Evolutionary conservation across 129 eudicot genomes (phyloP), one percentile per base, ranked within the genome.

Genomic region (Flaveria ramosissima): DNA sequence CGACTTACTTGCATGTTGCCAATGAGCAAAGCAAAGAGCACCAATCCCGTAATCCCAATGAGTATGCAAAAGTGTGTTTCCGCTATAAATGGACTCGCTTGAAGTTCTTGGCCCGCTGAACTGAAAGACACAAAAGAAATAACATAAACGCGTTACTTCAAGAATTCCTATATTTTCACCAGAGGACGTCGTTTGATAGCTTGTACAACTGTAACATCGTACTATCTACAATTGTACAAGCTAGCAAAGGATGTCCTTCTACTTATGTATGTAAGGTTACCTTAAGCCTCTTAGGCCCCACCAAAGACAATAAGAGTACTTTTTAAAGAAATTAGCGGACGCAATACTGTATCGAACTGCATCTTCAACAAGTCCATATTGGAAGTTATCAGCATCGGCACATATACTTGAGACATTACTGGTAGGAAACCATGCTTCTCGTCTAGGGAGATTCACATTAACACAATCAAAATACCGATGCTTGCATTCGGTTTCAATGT

Each of bases 1-100:
- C 42, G 23, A 77, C 92, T 87, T 83, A 90, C 98, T 80, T 92
- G 98, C 98, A 92, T 89, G 72, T 92, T 92, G 45, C 98, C 98
- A 64, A 90, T 90, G 12, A 90, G 88, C 90, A 90, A 80, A 11
- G 92, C 94, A 21, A 92, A 90, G n/a, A 92, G 86, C 36, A 92
- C 83, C 68, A 92, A 65, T 30, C 98, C 98, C 1, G 92, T 79
- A 50, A 86, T 86, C 16, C 87, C 96, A 20, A 90, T 85, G 66
- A 85, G 74, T 65, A 86, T 86, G 52, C 94, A 87, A 74, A 92
- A 92, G 77, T 41, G 80, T 1, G 85, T 82, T 76, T 92, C 98
- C 16, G 94, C 92, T 26, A 86, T 77, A 64, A 86, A 88, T 7
- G 90, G 89, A 68, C 89, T 90, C 10, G 93, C 85, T 23, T 73